phyloP scores from a whole-genome alignment of 345 rosid species.

The Salix dunnii region DNA sequence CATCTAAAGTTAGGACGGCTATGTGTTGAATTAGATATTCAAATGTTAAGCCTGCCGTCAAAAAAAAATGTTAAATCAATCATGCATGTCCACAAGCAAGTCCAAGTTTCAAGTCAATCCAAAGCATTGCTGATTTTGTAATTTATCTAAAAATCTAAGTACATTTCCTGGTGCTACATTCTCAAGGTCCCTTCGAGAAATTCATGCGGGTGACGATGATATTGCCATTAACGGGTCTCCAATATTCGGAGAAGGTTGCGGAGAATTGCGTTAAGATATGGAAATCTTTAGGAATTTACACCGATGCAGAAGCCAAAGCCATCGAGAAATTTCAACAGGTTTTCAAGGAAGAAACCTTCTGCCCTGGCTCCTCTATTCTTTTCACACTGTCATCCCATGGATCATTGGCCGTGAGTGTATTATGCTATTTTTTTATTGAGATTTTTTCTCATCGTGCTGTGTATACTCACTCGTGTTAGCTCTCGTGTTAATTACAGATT shows the following conservation, averaged over 20 bases:
- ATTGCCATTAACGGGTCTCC: conserved; percentile 57
- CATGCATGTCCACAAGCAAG: too few species aligned
- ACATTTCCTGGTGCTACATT: too few species aligned
- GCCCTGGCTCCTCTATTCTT: conserved; percentile 70
- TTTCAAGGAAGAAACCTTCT: conserved; percentile 61
- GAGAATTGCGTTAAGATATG: conserved; percentile 69
- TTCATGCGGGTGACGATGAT: conserved; percentile 58
- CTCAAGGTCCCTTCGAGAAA: conserved; percentile 61
- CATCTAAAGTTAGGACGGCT: too few species aligned
- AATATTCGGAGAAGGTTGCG: conserved; percentile 69
- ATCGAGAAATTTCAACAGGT: conserved; percentile 48
- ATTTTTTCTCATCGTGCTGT: too few species aligned
- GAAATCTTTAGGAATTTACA: conserved; percentile 68
- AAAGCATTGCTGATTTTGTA: too few species aligned
- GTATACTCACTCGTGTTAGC: too few species aligned
- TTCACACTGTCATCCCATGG: conserved; percentile 55
- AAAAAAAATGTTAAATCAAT: too few species aligned
- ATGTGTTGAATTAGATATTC: too few species aligned
- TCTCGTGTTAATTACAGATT: conserved; percentile 52
- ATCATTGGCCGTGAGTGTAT: conserved; percentile 47
- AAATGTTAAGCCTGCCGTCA: too few species aligned
- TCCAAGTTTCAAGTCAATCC: too few species aligned
- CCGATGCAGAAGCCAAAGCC: conserved; percentile 70
- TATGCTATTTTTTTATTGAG: too few species aligned
- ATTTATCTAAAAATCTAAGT: not conserved